Evolutionary conservation across 2,329 filamentous ascomycete genomes (phyloP), one percentile per base, ranked within the genome.

Genomic region (Talaromyces sp.): DNA sequence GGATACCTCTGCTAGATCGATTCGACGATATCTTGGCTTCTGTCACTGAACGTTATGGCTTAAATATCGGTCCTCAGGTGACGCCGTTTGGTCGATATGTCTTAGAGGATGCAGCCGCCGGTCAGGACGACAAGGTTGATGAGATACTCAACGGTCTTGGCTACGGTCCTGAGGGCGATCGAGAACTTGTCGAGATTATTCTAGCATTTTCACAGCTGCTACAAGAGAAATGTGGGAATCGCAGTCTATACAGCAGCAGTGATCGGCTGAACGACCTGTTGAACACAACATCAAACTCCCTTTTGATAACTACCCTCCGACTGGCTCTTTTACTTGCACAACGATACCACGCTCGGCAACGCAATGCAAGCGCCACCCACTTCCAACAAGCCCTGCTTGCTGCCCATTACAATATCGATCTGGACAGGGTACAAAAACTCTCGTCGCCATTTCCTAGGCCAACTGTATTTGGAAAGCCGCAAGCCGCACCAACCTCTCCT

Each of bases 181-280:
- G 88, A 70, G 83, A 90, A 73, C 84, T 99, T 67, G 81, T 98
- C 64, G 89, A 96, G 75, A 84, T 87, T 35, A 85, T 98, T 62
- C 83, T 99, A 67, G 84, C 87, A 70, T 99, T 99, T 78, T 97
- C 93, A 25, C 87, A 90, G 67, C 86, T 96, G 77, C 84, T 99
- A 35, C 81, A 98, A 61, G 92, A 98, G 75, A 95, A 97, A 75
- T 99, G 95, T 78, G 95, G 94, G 66, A 99, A 99, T 75, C 86
- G 96, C 70, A 97, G 93, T 80, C 89, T 99, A 72, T 99, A 98
- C 77, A 92, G 90, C 67, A 99, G 95, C 82, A 98, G 94, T 76
- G 85, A 89, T 69, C 91, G 96, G 72, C 82, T 99, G 67, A 95
- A 94, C 75, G 89, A 93, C 74, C 85, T 99, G 47, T 86, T 99